Base-by-base conservation (phyloP, 1,284 basidiomycete genomes). In the Naganishia liquefaciens region DNA sequence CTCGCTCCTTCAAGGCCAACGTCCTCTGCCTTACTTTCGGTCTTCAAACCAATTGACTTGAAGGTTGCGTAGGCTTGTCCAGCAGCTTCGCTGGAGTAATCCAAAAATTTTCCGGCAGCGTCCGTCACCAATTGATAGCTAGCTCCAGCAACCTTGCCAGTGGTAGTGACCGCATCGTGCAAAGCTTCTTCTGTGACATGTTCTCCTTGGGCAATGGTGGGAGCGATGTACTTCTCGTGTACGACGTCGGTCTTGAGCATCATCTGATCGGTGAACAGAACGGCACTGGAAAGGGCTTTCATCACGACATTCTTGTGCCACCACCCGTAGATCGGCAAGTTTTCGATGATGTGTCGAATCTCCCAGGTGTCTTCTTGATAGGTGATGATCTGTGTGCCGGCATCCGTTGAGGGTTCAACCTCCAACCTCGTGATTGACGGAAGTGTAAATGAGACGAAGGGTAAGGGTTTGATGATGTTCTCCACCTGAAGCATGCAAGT, bases 271-370 rank as follows among this genome's bases (percentile, higher is more conserved):
- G 57, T 60, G 15, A 60, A 40, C 11, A 60, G 57, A 37, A 60
- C 57, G n/a, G 57, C 57, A 25, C 27, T 60, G 43, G 57, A 60
- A 25, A 60, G 57, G 27, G 57, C 57, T 37, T 60, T 60, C 46
- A 60, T 60, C 46, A 60, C 57, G 23, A 60, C 30, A 30, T 60
- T 60, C 37, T 50, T 60, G 57, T 60, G 57, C 57, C 57, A 60
- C 57, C 57, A 60, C n/a, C 57, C 57, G 23, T 60, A 60, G 46
- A 60, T 60, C 0, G 57, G 57, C 21, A 60, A 27, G 44, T 50
- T 60, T 39, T 60, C 57, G 57, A 60, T 60, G 37, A 60, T 60
- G 47, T 60, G 57, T 60, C 57, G 57, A 23, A 60, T 19, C 2
- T 46, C 47, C 57, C 57, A 60, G 21, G 46, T 60, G 57, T 60